Percentiles rank a stretch among this genome's conserved stretches.
These are phyloP conservation scores for Fraxinus albicans DNA, from an alignment of 305 asterid species.

Conservation along the genomic window DNA sequence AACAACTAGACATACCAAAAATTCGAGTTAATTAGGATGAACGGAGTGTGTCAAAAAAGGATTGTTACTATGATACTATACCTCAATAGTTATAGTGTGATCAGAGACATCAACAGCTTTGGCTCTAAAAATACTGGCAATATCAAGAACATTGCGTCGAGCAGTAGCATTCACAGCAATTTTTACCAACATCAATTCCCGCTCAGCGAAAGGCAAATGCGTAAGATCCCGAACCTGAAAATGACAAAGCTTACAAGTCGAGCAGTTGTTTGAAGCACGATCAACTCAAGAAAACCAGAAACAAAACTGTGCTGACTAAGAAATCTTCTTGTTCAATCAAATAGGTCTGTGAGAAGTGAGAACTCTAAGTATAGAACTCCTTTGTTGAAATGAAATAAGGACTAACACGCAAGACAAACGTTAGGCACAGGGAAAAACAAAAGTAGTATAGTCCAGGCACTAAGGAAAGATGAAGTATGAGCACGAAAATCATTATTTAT, in stretches of 20 bases:
- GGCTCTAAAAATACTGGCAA: constrained; percentile 96
- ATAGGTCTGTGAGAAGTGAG: neutral
- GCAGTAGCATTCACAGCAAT: constrained; percentile 87
- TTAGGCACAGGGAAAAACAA: neutral
- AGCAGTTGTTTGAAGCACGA: neutral
- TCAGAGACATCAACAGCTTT: constrained; percentile 94
- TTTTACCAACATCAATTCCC: constrained; percentile 86
- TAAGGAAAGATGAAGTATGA: neutral
- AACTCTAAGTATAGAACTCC: neutral
- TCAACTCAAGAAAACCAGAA: neutral
- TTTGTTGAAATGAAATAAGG: neutral
- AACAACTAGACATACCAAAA: neutral
- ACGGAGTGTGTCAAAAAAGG: constrained; percentile 2
- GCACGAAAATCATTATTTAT: neutral
- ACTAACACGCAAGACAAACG: neutral
- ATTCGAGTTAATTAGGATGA: neutral
- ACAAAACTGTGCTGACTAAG: neutral
- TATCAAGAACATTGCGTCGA: constrained; percentile 86
- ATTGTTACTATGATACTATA: constrained; percentile 23
- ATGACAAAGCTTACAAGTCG: constrained; percentile 1
- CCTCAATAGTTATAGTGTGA: constrained; percentile 94
- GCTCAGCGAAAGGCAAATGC: constrained; percentile 83
- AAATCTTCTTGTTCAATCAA: neutral
- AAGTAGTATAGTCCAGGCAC: neutral
- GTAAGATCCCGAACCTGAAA: constrained; percentile 78